Evolutionary conservation across 371 early-diverging fungal genomes (phyloP).

Genomic region (Umbelopsis sp.): DNA sequence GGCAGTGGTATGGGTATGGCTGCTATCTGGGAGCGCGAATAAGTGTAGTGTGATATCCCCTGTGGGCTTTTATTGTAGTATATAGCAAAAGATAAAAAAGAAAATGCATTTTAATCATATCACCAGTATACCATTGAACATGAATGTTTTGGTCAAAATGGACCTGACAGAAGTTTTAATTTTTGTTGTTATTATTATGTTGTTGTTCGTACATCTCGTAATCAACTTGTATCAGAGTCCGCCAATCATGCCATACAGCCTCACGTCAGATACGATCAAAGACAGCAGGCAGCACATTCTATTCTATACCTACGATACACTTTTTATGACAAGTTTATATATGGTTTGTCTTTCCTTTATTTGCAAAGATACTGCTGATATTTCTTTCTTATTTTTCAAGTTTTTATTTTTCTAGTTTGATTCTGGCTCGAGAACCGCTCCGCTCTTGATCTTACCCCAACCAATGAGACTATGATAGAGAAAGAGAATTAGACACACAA

Average conservation of each 20-base stretch:
- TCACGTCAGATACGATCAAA: no score
- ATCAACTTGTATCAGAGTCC: no score
- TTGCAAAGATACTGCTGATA: not conserved
- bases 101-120: conserved; percentile 8
- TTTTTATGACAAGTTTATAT: conserved; percentile 2
- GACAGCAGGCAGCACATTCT: no score
- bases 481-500: conserved; percentile 11
- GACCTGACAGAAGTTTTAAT: no score
- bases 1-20: conserved; percentile 96
- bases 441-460: conserved; percentile 95
- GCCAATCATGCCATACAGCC: no score
- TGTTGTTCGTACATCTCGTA: no score
- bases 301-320: not conserved
- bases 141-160: no score
- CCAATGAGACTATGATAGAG: conserved; percentile 82
- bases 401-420: conserved; percentile 38
- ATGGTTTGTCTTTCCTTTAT: conserved; percentile 10
- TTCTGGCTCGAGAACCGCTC: conserved; percentile 78
- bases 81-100: not conserved
- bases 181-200: no score
- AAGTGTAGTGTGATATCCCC: conserved; percentile 10
- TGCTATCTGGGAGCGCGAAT: conserved; percentile 83
- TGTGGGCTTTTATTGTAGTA: not conserved
- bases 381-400: not conserved
- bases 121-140: not conserved